Base-by-base conservation (phyloP, 352 stramenopile genomes). In the Hyaloperonospora brassicae region DNA sequence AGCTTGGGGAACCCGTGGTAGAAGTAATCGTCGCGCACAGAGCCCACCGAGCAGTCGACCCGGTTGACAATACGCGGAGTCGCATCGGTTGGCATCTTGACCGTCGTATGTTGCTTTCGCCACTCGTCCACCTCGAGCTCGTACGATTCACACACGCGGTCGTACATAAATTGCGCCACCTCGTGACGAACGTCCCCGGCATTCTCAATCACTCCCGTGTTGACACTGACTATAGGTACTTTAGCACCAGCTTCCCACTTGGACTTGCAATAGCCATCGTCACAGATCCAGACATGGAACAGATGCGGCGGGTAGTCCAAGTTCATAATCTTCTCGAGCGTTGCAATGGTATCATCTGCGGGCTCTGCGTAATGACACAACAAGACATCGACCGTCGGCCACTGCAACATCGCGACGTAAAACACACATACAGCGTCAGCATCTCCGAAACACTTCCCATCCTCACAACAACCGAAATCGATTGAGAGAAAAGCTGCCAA, bases 101-200 rank as follows among this genome's bases (percentile, higher is more conserved):
- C 80, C 5, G 80, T 88, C 47, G 80, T 88, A 66, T 90, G 80
- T 22, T 88, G 66, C 61, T 90, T 90, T 31, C 80, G 80, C 80
- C 80, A 90, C 30, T 78, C 76, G 55, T 90, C 88, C 59, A 90
- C 77, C 41, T 90, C 80, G 2, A 88, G 77, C 39, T 90, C 80
- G 61, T 87, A 88, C 24, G 79, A 76, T 57, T 90, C 80, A 43
- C 80, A 88, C 47, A 90, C 77, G 8, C 80, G 80, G 59, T 90
- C 80, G 54, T 86, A 90, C 80, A 90, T 90, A 66, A 86, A 90
- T 65, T 90, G 80, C 10, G 80, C 80, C 11, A 90, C 73, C 60
- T 90, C 80, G 41, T 90, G 80, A 47, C 80, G 80, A 2, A 90
- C 53, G 42, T 91, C 83, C 40, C 83, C 83, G 34, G 83, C 78